Base-by-base conservation (phyloP, 768 basidiomycete species). In the Tubosaeta sp. region DNA sequence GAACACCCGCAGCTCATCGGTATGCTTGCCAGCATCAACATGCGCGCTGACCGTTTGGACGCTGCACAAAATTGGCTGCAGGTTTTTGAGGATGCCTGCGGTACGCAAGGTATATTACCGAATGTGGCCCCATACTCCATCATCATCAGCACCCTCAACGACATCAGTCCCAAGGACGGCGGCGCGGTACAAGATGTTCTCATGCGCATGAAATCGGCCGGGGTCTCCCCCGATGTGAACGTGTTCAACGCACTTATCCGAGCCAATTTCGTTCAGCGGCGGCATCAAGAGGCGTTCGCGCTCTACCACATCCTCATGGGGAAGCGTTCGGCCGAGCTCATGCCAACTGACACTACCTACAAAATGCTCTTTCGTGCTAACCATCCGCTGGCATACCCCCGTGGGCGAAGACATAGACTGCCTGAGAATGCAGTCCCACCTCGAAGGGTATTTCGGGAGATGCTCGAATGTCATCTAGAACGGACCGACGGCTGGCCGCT, bases 181-280 rank as follows among this genome's bases (percentile, higher is more conserved):
- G 58, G 43, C 5, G 68, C 69, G 1, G 59, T 75, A 39, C 57
- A 71, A 46, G 65, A 59, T 13, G 65, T 78, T 0, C 64, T 83
- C 44, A 55, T 64, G 5, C 64, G 69, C 43, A 77, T 80, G 73
- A 59, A 62, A 44, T 60, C 67, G n/a, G 66, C 71, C 2, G 70
- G 70, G 4, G 65, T 77, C 12, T 38, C 61, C 2, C 73, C 74
- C 1, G 69, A 77, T 48, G 65, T 72, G 9, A 58, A 59, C 35
- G 56, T 81, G n/a, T 74, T 81, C 66, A 81, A 83, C 50, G 54
- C 72, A 8, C 71, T 84, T 54, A 72, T 83, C 13, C 65, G 72
- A 6, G 64, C 66, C 14, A 73, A 78, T 50, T 58, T 71, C 34
- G 59, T 70, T 12, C 62, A 61, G 1, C 50, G 62, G 12, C 67